A percentile compares a stretch with the other conserved stretches of the same genome.
Evolutionary conservation across 768 basidiomycete species (phyloP).

Genomic region (Tulasnella sp.): DNA sequence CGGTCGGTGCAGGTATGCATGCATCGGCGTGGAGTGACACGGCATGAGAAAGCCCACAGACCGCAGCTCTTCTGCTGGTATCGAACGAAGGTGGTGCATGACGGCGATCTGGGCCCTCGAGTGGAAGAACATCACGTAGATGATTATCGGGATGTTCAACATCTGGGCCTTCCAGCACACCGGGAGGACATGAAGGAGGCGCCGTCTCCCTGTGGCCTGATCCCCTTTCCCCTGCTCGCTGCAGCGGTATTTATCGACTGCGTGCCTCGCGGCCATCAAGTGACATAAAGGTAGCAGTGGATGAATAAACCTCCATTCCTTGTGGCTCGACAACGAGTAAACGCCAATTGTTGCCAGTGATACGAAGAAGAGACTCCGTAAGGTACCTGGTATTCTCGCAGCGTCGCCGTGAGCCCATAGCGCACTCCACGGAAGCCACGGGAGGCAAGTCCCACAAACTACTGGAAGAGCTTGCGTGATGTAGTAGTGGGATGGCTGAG

Average conservation of each 20-base stretch:
- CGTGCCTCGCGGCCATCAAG: slow-evolving; percentile 61
- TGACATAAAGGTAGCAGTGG: slow-evolving; percentile 80
- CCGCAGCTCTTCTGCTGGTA: slow-evolving; percentile 39
- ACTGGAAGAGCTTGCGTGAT: slow-evolving; percentile 77
- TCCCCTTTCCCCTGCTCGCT: slow-evolving; percentile 18
- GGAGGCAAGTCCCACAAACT: slow-evolving; percentile 59
- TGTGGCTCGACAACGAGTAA: slow-evolving; percentile 81
- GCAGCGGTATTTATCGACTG: slow-evolving; percentile 39
- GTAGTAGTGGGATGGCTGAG: slow-evolving; percentile 82
- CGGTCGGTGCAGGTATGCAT: slow-evolving; percentile 69
- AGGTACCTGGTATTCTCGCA: slow-evolving; percentile 19
- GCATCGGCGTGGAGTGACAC: slow-evolving; percentile 93
- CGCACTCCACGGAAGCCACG: slow-evolving; percentile 57
- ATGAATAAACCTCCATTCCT: slow-evolving; percentile 97
- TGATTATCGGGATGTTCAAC: slow-evolving; percentile 46
- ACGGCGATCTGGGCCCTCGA: slow-evolving; percentile 70
- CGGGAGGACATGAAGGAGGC: slow-evolving; percentile 24
- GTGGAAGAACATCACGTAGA: slow-evolving; percentile 68
- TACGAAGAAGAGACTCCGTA: background rate
- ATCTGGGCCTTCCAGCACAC: slow-evolving; percentile 36
- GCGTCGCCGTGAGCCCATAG: slow-evolving; percentile 24
- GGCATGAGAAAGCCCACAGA: slow-evolving; percentile 83
- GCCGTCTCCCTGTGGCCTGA: background rate
- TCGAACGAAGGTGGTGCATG: slow-evolving; percentile 50
- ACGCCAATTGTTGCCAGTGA: slow-evolving; percentile 47